Percentiles rank a stretch among this genome's conserved stretches.
phyloP scores from a whole-genome alignment of 2,329 filamentous ascomycete species.

The Hirsutella minnesotensis region DNA sequence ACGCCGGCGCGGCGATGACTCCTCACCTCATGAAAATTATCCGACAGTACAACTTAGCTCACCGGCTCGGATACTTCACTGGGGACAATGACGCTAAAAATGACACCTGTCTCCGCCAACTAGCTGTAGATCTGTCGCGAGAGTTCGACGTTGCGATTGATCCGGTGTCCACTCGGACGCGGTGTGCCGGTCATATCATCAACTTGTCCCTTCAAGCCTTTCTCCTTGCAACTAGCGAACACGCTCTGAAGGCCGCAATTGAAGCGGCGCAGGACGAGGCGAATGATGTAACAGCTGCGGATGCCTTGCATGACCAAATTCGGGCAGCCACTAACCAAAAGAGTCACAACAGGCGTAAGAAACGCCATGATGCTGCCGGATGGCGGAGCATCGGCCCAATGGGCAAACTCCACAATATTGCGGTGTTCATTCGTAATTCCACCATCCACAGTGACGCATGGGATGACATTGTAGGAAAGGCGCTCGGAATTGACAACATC shows the following conservation, averaged over 20 bases:
- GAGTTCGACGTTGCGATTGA: neutral
- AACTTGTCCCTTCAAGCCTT: neutral
- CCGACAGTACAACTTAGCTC: neutral
- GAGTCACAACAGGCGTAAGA: neutral
- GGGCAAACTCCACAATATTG: neutral
- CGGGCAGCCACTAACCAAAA: neutral
- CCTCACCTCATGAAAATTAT: neutral
- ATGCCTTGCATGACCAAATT: neutral
- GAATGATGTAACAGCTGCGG: neutral
- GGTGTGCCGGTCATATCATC: neutral
- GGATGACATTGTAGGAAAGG: neutral
- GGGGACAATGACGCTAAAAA: neutral
- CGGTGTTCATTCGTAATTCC: neutral
- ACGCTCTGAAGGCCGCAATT: neutral
- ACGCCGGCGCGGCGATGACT: neutral
- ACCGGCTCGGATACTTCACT: too few relatives aligned
- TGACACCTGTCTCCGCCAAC: neutral
- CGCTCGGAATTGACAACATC: neutral
- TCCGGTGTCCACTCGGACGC: neutral
- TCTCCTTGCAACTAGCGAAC: neutral
- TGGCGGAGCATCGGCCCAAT: neutral
- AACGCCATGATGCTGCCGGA: neutral
- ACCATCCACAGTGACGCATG: neutral
- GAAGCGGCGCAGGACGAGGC: neutral
- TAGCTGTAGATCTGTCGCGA: neutral